A percentile compares a stretch with the other conserved stretches of the same genome.
Evolutionary conservation across 1,284 basidiomycete species (phyloP).

Genomic region (Heterobasidion annosum): DNA sequence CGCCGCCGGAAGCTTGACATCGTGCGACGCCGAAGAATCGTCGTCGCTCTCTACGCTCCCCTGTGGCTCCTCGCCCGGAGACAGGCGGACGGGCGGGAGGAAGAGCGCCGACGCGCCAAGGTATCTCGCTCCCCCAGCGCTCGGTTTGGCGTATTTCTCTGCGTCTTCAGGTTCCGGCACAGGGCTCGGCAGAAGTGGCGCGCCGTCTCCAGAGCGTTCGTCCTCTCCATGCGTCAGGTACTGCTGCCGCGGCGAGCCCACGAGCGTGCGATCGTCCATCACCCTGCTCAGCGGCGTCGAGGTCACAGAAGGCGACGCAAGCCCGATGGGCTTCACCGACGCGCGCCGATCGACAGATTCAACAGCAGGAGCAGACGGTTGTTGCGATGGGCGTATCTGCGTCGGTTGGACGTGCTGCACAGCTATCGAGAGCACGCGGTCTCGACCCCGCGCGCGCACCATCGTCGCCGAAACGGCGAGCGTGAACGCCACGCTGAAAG

Average conservation of each 20-base stretch:
- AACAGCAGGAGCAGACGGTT: slow-evolving; percentile 15
- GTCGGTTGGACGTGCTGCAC: slow-evolving; percentile 50
- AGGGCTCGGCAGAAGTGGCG: slow-evolving; percentile 4
- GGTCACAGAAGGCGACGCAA: slow-evolving; percentile 13
- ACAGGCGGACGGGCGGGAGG: slow-evolving; percentile 6
- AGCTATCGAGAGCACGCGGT: slow-evolving; percentile 39
- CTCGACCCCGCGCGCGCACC: slow-evolving; percentile 18
- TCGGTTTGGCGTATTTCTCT: slow-evolving; percentile 3
- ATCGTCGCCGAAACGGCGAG: slow-evolving; percentile 38
- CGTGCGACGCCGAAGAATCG: slow-evolving; percentile 4
- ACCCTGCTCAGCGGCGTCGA: slow-evolving; percentile 9
- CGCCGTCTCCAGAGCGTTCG: background rate
- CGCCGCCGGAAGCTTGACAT: background rate
- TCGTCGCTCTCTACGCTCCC: slow-evolving; percentile 20
- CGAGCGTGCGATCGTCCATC: slow-evolving; percentile 7
- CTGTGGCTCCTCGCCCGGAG: slow-evolving; percentile 15
- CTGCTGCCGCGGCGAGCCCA: slow-evolving; percentile 8
- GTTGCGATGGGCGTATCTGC: background rate
- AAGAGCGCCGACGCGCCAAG: slow-evolving; percentile 10
- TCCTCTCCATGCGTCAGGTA: background rate
- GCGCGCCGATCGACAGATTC: background rate
- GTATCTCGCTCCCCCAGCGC: slow-evolving; percentile 5
- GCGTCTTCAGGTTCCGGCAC: slow-evolving; percentile 7
- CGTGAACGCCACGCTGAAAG: slow-evolving; percentile 46
- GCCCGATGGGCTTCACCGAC: slow-evolving; percentile 5